phyloP scores from a whole-genome alignment of 148 eudicot species.

The Bassia scoparia region DNA sequence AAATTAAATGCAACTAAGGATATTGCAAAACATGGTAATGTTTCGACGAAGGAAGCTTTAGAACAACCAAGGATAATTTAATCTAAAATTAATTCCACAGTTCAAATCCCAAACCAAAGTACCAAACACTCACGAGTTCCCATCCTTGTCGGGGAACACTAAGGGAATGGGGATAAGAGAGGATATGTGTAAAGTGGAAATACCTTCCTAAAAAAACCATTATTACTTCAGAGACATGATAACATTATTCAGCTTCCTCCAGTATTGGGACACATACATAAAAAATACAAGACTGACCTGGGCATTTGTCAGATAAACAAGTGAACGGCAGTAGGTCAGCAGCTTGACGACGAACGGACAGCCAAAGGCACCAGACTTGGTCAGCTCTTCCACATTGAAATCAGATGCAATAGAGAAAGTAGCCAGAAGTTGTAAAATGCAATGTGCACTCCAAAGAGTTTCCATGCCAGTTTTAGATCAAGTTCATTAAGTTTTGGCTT shows the following conservation, averaged over 20 bases:
- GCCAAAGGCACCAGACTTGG: constrained; percentile 91
- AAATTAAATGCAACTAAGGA: no score
- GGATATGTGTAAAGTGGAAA: neutral
- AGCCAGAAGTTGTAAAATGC: constrained; percentile 90
- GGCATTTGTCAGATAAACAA: constrained; percentile 86
- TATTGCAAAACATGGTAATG: no score
- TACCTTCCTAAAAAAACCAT: no score
- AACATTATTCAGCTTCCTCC: neutral
- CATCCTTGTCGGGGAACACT: no score
- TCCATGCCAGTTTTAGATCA: constrained; percentile 83
- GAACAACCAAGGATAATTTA: no score
- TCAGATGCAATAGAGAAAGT: constrained; percentile 79
- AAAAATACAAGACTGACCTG: constrained; percentile 43
- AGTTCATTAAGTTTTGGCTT: constrained; percentile 86
- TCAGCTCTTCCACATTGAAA: constrained; percentile 63
- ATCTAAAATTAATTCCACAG: no score
- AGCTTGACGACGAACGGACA: constrained; percentile 94
- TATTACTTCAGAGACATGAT: neutral
- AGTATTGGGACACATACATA: neutral
- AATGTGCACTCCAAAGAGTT: constrained; percentile 99
- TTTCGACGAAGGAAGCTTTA: no score
- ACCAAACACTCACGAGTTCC: no score
- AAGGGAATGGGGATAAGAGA: neutral
- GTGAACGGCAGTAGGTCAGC: constrained; percentile 96
- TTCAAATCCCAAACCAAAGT: no score